These are phyloP conservation scores for Leptographium radiaticola DNA, from an alignment of 2,329 filamentous ascomycete genomes.

Conservation along the genomic window DNA sequence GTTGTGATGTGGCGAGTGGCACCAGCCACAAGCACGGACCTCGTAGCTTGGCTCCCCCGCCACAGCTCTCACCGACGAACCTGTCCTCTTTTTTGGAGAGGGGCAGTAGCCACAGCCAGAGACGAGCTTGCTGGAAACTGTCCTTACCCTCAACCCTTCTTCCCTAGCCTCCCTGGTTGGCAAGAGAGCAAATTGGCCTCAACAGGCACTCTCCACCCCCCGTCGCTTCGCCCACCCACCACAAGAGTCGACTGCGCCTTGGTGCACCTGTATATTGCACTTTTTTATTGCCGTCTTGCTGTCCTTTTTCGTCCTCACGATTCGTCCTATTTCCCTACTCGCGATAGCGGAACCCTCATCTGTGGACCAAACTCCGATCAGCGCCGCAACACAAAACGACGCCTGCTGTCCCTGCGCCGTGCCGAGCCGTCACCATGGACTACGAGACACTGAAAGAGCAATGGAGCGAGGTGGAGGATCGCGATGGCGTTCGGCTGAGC, in stretches of 20 bases:
- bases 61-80: slow-evolving; percentile 1
- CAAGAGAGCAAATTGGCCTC: slow-evolving; percentile 9
- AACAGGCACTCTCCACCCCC: slow-evolving; percentile 5
- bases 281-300: not conserved
- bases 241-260: not conserved
- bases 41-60: not conserved
- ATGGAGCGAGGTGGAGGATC: slow-evolving; percentile 93
- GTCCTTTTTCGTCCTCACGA: not conserved
- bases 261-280: not conserved
- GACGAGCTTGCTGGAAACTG: slow-evolving; percentile 4
- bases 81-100: slow-evolving; percentile 7
- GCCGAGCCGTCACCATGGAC: slow-evolving; percentile 47
- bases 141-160: slow-evolving; percentile 3
- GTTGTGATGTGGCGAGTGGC: not conserved
- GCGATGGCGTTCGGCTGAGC: slow-evolving; percentile 87
- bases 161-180: not conserved
- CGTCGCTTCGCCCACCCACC: not conserved
- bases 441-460: slow-evolving; percentile 89
- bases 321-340: not conserved
- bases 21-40: slow-evolving; percentile 1
- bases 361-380: not conserved
- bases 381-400: not conserved
- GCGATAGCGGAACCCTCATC: not conserved
- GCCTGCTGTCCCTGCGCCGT: not conserved
- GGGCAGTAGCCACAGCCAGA: slow-evolving; percentile 7